Conservation (phyloP, 75 land plant species). For the Ceratopteris richardii region DNA sequence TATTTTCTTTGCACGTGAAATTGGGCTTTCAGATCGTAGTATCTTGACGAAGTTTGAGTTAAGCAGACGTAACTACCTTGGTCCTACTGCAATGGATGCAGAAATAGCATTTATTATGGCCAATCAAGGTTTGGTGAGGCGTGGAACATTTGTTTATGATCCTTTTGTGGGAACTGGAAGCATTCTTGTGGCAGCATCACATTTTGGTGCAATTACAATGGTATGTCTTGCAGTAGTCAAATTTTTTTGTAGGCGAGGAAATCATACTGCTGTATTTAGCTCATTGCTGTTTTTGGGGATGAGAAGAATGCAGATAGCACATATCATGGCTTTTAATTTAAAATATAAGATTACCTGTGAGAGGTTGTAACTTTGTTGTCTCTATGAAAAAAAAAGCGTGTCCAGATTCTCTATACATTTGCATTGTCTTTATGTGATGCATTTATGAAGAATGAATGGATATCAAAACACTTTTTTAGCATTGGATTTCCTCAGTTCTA, state of each 20-base stretch:
- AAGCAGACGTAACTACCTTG: conserved; percentile 75
- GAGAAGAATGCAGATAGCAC: no score
- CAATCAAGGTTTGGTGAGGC: conserved; percentile 68
- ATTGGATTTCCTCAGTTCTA: no score
- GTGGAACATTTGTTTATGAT: conserved; percentile 84
- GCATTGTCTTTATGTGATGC: no score
- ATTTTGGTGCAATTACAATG: conserved; percentile 96
- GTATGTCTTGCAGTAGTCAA: conserved; percentile 40
- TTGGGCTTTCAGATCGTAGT: conserved; percentile 74
- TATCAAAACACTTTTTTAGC: no score
- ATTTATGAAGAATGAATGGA: no score
- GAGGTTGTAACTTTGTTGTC: no score
- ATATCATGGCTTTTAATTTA: no score
- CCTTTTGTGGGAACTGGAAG: conserved; percentile 98
- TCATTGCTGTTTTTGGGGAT: no score
- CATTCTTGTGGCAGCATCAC: conserved; percentile 91
- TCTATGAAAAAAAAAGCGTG: no score
- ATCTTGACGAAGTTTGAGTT: conserved; percentile 77
- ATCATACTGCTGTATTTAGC: not conserved
- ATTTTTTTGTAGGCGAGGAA: no score
- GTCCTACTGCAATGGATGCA: conserved; percentile 98
- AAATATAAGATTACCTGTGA: no score
- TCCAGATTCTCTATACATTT: no score
- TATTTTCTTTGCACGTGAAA: conserved; percentile 78
- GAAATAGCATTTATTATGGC: conserved; percentile 95